Conservation (phyloP, 1,284 basidiomycete genomes). For the Phellinidium pouzarii region DNA sequence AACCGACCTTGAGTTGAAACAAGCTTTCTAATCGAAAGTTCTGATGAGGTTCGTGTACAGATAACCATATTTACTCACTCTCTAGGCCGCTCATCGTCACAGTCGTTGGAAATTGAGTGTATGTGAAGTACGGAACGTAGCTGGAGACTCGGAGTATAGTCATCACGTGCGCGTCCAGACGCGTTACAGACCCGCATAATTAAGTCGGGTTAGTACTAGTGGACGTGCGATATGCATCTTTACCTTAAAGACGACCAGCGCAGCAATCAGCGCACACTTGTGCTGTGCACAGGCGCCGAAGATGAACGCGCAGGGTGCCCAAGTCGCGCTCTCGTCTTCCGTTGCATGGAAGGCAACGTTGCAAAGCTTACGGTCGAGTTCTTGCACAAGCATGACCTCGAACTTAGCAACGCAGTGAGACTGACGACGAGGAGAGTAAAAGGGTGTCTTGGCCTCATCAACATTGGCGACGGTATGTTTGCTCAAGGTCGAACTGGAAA, state of each 20-base stretch:
- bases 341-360: constrained; percentile 48
- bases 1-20: constrained; percentile 84
- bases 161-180: not conserved
- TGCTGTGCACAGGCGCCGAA: constrained; percentile 62
- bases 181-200: not conserved
- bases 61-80: constrained; percentile 48
- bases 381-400: constrained; percentile 63
- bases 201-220: not conserved
- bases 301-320: constrained; percentile 58
- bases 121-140: not conserved
- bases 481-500: not conserved
- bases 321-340: constrained; percentile 60
- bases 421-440: constrained; percentile 63
- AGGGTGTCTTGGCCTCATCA: constrained; percentile 78
- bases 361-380: constrained; percentile 79
- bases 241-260: constrained; percentile 61
- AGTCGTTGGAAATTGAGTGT: not conserved
- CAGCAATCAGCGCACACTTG: constrained; percentile 41
- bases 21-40: constrained; percentile 68
- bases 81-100: constrained; percentile 79
- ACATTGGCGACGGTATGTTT: constrained; percentile 57
- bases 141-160: not conserved
- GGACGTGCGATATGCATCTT: constrained; percentile 46
- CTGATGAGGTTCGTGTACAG: not conserved
- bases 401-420: constrained; percentile 54